Base-by-base conservation (phyloP, 495 filamentous ascomycete species). In the Penicillium crystallinum region DNA sequence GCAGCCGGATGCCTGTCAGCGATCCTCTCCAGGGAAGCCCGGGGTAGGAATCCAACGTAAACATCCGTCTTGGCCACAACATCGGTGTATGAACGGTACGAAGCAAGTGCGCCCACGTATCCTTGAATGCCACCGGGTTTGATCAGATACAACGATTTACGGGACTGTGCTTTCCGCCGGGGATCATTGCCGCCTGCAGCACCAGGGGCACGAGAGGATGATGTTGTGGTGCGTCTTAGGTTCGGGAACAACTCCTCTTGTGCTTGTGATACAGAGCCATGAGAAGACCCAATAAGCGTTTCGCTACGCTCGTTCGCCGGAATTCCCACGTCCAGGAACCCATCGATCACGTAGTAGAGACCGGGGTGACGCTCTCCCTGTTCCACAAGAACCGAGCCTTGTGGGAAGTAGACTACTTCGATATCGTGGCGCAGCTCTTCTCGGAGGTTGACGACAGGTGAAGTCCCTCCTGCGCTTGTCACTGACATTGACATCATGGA, bases 61-160 rank as follows among this genome's bases (percentile, higher is more conserved):
- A 97, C 93, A 72, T 98, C 95, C 2, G 95, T 97, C 73, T 97
- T 97, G 8, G 93, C 93, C 31, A 91, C 86, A 7, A 98, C 91
- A 62, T 97, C 93, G 19, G 96, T 91, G 65, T 97, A 96, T 0
- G 95, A 97, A 25, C 93, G 80, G 62, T 96, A 93, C 0, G 92
- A 96, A 1, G 93, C 96, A 18, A 97, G 85, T 0, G 88, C 90
- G 6, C 93, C 90, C 21, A 97, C 81, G 59, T 98, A 98, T 1
- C 93, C 95, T 31, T 93, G 93, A 29, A 98, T 81, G 0, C 91
- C 92, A 34, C 93, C 93, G 1, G 93, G 95, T 63, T 97, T 98
- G 59, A 95, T 93, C 59, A 97, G 67, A 37, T 90, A 96, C 0
- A 98, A 79, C 38, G 89, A 93, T 59, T 85, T 87, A 35, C 85